phyloP scores from a whole-genome alignment of 1,284 basidiomycete species.

The Stereum hirsutum region DNA sequence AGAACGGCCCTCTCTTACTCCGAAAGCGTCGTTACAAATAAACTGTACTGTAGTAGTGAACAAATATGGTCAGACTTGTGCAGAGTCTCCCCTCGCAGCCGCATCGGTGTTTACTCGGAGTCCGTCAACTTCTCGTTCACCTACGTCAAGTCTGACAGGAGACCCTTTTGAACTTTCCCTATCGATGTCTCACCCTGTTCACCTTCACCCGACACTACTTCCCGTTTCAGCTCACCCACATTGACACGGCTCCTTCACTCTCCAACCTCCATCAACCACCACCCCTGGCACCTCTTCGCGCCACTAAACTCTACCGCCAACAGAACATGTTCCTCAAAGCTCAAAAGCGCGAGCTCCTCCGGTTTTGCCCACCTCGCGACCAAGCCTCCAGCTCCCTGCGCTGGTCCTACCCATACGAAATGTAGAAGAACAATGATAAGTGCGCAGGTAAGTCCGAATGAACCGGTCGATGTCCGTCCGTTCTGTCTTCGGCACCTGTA shows the following conservation, averaged over 20 bases:
- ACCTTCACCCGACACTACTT: too few species aligned
- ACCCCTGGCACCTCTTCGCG: constrained; percentile 74
- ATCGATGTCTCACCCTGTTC: constrained; percentile 8
- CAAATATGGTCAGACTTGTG: constrained; percentile 75
- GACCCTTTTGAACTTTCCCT: constrained; percentile 22
- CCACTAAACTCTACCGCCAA: constrained; percentile 74
- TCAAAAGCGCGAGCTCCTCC: constrained; percentile 68
- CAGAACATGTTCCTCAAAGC: constrained; percentile 72
- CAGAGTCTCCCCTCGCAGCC: constrained; percentile 52
- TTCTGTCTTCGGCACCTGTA: too few species aligned
- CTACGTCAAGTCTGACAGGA: constrained; percentile 58
- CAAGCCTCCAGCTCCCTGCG: constrained; percentile 83
- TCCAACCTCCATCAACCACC: constrained; percentile 57
- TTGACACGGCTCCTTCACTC: constrained; percentile 60
- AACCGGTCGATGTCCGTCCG: too few species aligned
- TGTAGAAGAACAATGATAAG: too few species aligned
- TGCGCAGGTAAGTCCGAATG: too few species aligned
- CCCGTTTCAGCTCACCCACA: too few species aligned
- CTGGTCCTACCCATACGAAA: too few species aligned
- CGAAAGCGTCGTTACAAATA: too few species aligned
- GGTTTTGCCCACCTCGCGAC: constrained; percentile 78
- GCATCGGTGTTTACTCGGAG: constrained; percentile 52
- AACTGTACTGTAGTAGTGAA: constrained; percentile 71
- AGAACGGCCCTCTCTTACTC: too few species aligned
- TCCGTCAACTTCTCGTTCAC: constrained; percentile 49